A percentile compares a stretch with the other conserved stretches of the same genome.
Evolutionary conservation across 1,139 yeast genomes (phyloP).

Genomic region (Suhomyces anneliseae): DNA sequence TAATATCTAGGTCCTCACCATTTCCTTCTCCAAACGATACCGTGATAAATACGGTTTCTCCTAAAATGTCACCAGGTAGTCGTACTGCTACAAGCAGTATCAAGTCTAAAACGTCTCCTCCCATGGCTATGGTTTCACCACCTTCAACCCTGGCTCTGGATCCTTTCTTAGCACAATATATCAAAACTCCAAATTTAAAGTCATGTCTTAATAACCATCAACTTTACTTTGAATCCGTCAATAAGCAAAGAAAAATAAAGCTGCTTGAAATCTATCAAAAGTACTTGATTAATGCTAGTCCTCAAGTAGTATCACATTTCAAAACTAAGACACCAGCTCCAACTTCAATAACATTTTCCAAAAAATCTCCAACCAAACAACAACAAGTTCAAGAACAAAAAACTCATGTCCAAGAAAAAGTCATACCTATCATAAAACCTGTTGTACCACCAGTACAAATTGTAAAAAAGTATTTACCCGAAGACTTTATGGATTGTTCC

Average conservation of each 20-base stretch:
- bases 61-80: conserved; percentile 10
- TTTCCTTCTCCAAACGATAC: conserved; percentile 14
- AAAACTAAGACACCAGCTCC: conserved; percentile 2
- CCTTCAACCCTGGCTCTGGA: conserved; percentile 14
- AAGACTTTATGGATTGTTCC: conserved; percentile 64
- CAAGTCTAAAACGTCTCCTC: background rate
- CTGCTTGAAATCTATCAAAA: conserved; percentile 30
- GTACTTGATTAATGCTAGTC: conserved; percentile 19
- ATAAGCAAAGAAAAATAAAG: conserved; percentile 23
- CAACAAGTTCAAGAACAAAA: background rate
- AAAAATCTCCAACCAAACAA: background rate
- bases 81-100: background rate
- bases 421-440: conserved; percentile 1
- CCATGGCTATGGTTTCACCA: conserved; percentile 1
- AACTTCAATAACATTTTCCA: background rate
- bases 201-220: conserved; percentile 22
- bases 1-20: conserved; percentile 13
- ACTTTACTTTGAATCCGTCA: conserved; percentile 25
- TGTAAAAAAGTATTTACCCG: conserved; percentile 41
- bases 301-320: conserved; percentile 3
- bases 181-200: conserved; percentile 22
- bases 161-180: conserved; percentile 31
- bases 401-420: conserved; percentile 2
- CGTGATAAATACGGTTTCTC: conserved; percentile 12
- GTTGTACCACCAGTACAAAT: conserved; percentile 3